phyloP scores from a whole-genome alignment of 352 stramenopile species.

The Globisporangium recalcitrans region DNA sequence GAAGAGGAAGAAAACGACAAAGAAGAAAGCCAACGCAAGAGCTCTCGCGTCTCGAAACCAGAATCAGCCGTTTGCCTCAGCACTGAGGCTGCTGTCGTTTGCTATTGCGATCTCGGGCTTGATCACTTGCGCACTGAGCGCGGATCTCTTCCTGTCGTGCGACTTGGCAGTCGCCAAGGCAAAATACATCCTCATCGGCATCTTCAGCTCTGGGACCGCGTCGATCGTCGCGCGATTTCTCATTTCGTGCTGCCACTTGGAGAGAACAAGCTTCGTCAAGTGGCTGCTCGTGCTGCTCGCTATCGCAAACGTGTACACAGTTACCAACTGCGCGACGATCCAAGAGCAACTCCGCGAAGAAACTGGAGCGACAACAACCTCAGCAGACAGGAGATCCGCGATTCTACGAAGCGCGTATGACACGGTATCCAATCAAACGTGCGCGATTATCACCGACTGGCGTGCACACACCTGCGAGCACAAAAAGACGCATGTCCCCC shows the following conservation, averaged over 20 bases:
- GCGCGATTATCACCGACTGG: slow-evolving; percentile 11
- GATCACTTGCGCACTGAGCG: slow-evolving; percentile 19
- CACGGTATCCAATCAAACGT: slow-evolving; percentile 21
- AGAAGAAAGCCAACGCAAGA: neutral
- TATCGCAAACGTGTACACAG: slow-evolving; percentile 23
- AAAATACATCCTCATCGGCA: slow-evolving; percentile 2
- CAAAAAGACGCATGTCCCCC: neutral
- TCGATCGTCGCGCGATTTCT: slow-evolving; percentile 6
- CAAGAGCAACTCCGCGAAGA: slow-evolving; percentile 3
- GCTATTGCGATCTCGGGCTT: slow-evolving; percentile 5
- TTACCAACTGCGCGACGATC: slow-evolving; percentile 9
- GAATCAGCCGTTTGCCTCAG: neutral
- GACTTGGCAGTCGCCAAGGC: slow-evolving; percentile 4
- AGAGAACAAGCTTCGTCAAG: slow-evolving; percentile 17
- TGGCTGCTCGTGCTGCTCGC: slow-evolving; percentile 27
- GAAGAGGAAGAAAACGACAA: neutral
- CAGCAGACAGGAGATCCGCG: neutral
- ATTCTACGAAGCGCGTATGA: slow-evolving; percentile 20
- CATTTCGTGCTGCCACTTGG: slow-evolving; percentile 20
- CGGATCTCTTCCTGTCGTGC: slow-evolving; percentile 24
- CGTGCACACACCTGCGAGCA: slow-evolving; percentile 14
- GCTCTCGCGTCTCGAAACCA: neutral
- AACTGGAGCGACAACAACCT: neutral
- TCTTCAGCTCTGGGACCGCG: slow-evolving; percentile 8
- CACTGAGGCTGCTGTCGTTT: slow-evolving; percentile 2